These are phyloP conservation scores for Suhomyces bokatorum DNA, from an alignment of 1,139 yeast species.

Conservation along the genomic window DNA sequence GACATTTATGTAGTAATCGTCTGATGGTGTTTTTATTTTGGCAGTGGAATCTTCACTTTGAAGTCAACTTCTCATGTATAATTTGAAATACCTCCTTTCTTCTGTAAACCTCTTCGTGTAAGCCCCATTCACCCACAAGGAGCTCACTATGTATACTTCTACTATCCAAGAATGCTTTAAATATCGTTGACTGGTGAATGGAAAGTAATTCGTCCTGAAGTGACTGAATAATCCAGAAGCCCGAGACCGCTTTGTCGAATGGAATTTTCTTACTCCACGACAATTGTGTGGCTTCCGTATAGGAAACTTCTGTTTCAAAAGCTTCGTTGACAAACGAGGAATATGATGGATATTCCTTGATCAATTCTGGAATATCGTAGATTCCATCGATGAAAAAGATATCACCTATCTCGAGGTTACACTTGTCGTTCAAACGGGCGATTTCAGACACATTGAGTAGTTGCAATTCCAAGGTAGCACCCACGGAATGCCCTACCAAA, in stretches of 20 bases:
- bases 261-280: slow-evolving; percentile 15
- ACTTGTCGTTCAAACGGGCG: background rate
- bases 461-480: slow-evolving; percentile 71
- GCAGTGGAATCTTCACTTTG: no score
- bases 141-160: slow-evolving; percentile 9
- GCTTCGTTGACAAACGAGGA: slow-evolving; percentile 44
- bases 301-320: slow-evolving; percentile 28
- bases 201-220: slow-evolving; percentile 38
- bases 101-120: slow-evolving; percentile 37
- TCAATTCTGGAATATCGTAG: slow-evolving; percentile 41
- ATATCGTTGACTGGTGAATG: slow-evolving; percentile 23
- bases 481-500: slow-evolving; percentile 79
- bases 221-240: slow-evolving; percentile 29
- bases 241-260: slow-evolving; percentile 8
- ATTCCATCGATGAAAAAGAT: slow-evolving; percentile 50
- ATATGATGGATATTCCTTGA: slow-evolving; percentile 48
- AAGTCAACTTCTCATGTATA: background rate
- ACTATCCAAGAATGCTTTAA: slow-evolving; percentile 19
- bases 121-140: slow-evolving; percentile 29
- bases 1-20: no score
- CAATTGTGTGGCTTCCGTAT: slow-evolving; percentile 28
- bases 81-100: slow-evolving; percentile 21
- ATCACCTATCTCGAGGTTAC: background rate
- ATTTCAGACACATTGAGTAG: slow-evolving; percentile 32
- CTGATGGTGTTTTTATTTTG: no score